Evolutionary conservation across 1,284 basidiomycete species (phyloP), one percentile per base, ranked within the genome.

Genomic region (Rhodotorula sp.): DNA sequence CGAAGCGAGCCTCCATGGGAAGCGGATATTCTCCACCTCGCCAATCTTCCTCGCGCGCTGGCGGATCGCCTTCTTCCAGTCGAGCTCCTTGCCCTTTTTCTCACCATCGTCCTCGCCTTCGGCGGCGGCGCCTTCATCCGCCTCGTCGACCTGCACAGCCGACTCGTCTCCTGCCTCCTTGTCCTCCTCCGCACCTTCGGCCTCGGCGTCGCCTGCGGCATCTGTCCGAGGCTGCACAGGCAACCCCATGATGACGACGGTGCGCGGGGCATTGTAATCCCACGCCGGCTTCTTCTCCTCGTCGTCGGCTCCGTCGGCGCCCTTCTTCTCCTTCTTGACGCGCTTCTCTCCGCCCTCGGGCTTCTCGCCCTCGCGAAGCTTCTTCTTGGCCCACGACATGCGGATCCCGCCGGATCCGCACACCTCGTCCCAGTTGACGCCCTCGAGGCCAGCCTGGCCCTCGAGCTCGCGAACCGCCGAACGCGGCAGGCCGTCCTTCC

Each of bases 1-100:
- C 46, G 77, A 71, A 17, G 74, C 62, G 19, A 77, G 64, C 63
- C 68, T 45, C 68, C 70, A 60, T n/a, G 74, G 75, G 72, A 69
- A 74, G 67, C 74, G 68, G 64, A 76, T 68, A 64, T 77, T 68
- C 62, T 74, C 61, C 61, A 72, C 67, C 45, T 71, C 67, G 67
- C 67, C 74, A 46, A 83, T 61, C 73, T 92, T 93, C 64, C 91
- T 86, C 56, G 94, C 84, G 80, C 93, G 93, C 83, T 97, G 95
- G 91, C 92, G 93, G 0, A 95, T 82, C 0, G 85, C 83, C 74
- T 90, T 90, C 44, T 90, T 88, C 78, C 68, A 71, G 55, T 75
- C 78, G 45, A 73, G 71, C 23, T 75, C 64, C 68, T 78, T 77
- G 50, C 71, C 72, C 59, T 66, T 72, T 45, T 58, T 70, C n/a